phyloP scores from a whole-genome alignment of 257 asterid genomes.

The Fraxinus excelsior region DNA sequence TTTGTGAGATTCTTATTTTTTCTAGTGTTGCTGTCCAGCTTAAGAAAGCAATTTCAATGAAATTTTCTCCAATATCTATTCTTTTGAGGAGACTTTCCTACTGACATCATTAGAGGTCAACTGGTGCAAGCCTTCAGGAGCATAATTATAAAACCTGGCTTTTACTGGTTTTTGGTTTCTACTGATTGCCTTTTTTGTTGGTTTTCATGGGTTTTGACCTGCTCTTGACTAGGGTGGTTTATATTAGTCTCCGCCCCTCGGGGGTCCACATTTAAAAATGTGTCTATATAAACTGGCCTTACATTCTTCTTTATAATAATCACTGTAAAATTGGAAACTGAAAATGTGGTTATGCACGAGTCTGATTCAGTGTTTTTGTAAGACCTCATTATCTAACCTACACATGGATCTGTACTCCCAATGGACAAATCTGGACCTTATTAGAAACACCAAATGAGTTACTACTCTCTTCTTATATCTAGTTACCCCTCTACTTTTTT shows the following conservation, averaged over 20 bases:
- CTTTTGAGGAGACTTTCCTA: neutral
- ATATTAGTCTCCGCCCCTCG: neutral
- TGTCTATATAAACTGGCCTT: conserved; percentile 2
- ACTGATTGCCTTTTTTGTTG: neutral
- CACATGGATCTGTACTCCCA: conserved; percentile 4
- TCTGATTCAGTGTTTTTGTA: neutral
- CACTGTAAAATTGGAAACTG: conserved; percentile 6
- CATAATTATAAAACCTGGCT: neutral
- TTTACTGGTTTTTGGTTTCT: neutral
- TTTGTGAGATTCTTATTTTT: conserved; percentile 21
- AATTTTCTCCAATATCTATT: neutral
- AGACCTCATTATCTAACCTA: neutral
- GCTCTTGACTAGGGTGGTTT: neutral
- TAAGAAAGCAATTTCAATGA: conserved; percentile 20
- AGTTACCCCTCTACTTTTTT: neutral
- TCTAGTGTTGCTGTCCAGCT: conserved; percentile 22
- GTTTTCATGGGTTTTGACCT: conserved; percentile 4
- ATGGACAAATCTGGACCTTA: conserved; percentile 8
- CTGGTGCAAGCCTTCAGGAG: conserved; percentile 1
- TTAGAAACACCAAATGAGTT: neutral
- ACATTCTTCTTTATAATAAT: conserved; percentile 13
- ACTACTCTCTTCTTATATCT: neutral
- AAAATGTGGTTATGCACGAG: neutral
- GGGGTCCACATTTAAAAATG: neutral
- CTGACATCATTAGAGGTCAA: conserved; percentile 12